Base-by-base conservation (phyloP, 2,329 filamentous ascomycete genomes). In the Cercospora sp. region DNA sequence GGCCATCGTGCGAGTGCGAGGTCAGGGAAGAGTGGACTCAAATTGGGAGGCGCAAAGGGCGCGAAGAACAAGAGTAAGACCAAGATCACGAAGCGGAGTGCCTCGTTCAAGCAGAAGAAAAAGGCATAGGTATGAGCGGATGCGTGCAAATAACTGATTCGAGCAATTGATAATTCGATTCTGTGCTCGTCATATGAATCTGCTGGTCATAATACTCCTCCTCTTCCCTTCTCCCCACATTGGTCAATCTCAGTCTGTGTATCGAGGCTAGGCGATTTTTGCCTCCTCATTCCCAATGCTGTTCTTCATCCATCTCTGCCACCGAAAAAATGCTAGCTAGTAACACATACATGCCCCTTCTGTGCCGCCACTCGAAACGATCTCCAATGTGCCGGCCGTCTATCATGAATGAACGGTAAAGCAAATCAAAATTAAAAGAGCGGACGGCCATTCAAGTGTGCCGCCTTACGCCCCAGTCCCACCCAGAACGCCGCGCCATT, bases 1-100 rank as follows among this genome's bases (percentile, higher is more conserved):
- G 92, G 92, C 0, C 89, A 90, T 71, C 86, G 92, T 64, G 92
- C 92, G 9, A 91, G 86, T 65, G 82, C 85, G 34, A 90, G 85
- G 66, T 87, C 90, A 69, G 89, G 87, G 4, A 89, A 84, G 74
- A 87, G 87, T 49, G 90, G 90, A 21, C 77, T 86, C 66, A 87
- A 87, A 75, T 82, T 85, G 40, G 85, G 86, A 10, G 87, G 87
- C 71, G 87, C 86, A 74, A 49, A 74, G 70, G 21, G 49, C 3
- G 82, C 82, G 70, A 87, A 85, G 76, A 81, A 77, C 12, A 78
- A 79, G 69, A 80, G 79, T 69, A 81, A 80, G 73, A 77, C 73
- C 0, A 82, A 81, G 74, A 79, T 82, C 13, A 79, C 76, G 18
- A 82, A 80, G 59, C 77, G 82, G 65, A 81, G 82, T 57, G 80